These are phyloP conservation scores for Malassezia brasiliensis DNA, from an alignment of 1,284 basidiomycete species.

Conservation along the genomic window DNA sequence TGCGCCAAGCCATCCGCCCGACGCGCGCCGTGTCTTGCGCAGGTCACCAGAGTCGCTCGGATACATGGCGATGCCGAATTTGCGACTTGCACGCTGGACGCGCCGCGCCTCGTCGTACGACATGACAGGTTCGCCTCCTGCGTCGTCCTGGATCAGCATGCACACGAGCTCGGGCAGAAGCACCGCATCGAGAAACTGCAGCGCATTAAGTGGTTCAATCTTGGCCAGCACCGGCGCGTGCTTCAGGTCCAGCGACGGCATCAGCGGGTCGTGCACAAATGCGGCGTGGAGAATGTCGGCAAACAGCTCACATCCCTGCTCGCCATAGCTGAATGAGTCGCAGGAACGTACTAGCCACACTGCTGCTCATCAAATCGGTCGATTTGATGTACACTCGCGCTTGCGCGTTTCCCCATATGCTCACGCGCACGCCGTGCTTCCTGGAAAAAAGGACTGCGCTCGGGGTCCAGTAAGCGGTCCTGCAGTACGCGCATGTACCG, in stretches of 20 bases:
- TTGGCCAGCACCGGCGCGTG: neutral
- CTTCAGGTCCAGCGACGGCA: slow-evolving; percentile 10
- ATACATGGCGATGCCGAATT: slow-evolving; percentile 18
- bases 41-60: slow-evolving; percentile 3
- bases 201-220: slow-evolving; percentile 8
- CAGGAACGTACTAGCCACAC: slow-evolving; percentile 13
- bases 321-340: slow-evolving; percentile 11
- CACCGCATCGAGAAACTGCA: slow-evolving; percentile 6
- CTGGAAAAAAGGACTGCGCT: slow-evolving; percentile 12
- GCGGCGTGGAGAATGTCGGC: slow-evolving; percentile 8
- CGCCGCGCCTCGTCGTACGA: slow-evolving; percentile 1
- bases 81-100: slow-evolving; percentile 8
- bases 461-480: slow-evolving; percentile 6
- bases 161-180: slow-evolving; percentile 17
- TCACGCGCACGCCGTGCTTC: neutral
- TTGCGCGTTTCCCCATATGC: neutral
- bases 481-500: slow-evolving; percentile 13
- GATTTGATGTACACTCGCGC: slow-evolving; percentile 2
- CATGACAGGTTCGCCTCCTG: slow-evolving; percentile 5
- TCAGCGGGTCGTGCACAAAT: slow-evolving; percentile 13
- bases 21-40: neutral
- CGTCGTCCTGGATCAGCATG: slow-evolving; percentile 16
- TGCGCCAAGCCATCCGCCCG: slow-evolving; percentile 10
- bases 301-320: slow-evolving; percentile 14
- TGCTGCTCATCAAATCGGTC: slow-evolving; percentile 11